Percentiles rank a stretch among this genome's conserved stretches.
Conservation (phyloP, 331 rosid species). For the Telfairia occidentalis region DNA sequence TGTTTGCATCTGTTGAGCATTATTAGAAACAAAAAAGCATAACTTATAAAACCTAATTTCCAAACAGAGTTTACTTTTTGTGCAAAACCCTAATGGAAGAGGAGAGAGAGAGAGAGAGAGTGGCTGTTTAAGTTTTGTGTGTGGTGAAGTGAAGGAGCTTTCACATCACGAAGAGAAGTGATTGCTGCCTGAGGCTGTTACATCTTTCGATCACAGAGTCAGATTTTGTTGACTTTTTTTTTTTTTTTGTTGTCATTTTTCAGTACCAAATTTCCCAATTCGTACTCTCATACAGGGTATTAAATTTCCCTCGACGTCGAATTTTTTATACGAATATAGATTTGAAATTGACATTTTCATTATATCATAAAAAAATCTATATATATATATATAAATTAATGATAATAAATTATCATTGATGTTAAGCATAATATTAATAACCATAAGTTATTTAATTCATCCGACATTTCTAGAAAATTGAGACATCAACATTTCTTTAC, state of each 20-base stretch:
- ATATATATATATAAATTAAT: too few species aligned
- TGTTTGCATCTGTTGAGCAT: neutral
- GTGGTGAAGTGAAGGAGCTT: neutral
- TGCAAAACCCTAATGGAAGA: neutral
- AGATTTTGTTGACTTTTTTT: slow-evolving; percentile 11
- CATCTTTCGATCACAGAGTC: slow-evolving; percentile 6
- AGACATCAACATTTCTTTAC: too few species aligned
- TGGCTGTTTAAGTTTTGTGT: too few species aligned
- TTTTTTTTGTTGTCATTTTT: neutral
- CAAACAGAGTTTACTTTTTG: neutral
- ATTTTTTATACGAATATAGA: too few species aligned
- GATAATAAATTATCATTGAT: too few species aligned
- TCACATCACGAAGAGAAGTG: slow-evolving; percentile 6
- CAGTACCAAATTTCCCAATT: neutral
- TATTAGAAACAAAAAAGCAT: neutral
- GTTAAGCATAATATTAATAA: too few species aligned
- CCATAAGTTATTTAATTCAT: too few species aligned
- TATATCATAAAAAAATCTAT: too few species aligned
- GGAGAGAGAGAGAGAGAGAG: slow-evolving; percentile 4
- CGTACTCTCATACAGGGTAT: neutral
- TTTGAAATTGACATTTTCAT: too few species aligned
- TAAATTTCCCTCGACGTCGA: too few species aligned
- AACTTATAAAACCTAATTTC: neutral
- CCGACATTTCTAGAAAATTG: too few species aligned
- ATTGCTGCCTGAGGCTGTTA: neutral